Evolutionary conservation across 2,329 filamentous ascomycete species (phyloP).

Genomic region (Penicillium sp.): DNA sequence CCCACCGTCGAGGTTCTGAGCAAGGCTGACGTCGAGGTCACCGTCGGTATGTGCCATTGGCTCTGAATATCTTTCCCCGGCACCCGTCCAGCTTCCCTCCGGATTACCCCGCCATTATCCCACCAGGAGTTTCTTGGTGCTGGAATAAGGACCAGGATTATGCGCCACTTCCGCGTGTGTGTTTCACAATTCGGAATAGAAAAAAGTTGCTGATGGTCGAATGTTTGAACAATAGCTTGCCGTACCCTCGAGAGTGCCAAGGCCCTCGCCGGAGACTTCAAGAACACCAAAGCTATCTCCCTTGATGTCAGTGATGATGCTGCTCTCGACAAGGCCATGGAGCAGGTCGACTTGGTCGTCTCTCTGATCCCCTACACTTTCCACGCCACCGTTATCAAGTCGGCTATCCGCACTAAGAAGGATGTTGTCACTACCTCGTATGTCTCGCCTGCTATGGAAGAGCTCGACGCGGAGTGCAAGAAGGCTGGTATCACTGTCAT

Average conservation of each 20-base stretch:
- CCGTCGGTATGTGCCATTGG: constrained; percentile 61
- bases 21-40: constrained; percentile 66
- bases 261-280: constrained; percentile 73
- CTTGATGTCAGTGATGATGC: constrained; percentile 80
- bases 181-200: not conserved
- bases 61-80: not conserved
- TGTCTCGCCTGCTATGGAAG: constrained; percentile 89
- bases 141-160: not conserved
- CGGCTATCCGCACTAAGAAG: constrained; percentile 91
- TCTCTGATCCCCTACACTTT: constrained; percentile 89
- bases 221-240: constrained; percentile 65
- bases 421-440: constrained; percentile 95
- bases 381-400: constrained; percentile 89
- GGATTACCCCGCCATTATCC: constrained; percentile 18
- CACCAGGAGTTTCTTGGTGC: not conserved
- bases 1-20: constrained; percentile 69
- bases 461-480: constrained; percentile 82
- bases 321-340: constrained; percentile 80
- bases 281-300: constrained; percentile 75
- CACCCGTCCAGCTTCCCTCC: not conserved
- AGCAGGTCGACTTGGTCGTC: constrained; percentile 79
- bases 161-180: not conserved
- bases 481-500: constrained; percentile 94
- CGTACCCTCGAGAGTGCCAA: constrained; percentile 78
- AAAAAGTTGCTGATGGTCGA: constrained; percentile 1